Conservation (phyloP, 2,329 filamentous ascomycete species). For the Venturia nashicola region DNA sequence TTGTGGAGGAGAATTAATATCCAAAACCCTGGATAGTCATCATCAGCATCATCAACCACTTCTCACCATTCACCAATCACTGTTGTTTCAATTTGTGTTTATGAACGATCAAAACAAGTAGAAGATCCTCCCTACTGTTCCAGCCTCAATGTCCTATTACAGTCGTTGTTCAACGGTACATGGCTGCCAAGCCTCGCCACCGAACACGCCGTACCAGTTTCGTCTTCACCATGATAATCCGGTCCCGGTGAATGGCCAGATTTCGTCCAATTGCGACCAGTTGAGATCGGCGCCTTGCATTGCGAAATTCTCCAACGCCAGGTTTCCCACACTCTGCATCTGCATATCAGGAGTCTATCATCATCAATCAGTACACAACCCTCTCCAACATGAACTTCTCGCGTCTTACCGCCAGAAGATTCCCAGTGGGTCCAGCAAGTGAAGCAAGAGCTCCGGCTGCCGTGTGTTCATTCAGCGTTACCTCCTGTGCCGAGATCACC, state of each 20-base stretch:
- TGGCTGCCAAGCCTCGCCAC: too few relatives aligned
- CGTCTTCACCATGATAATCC: constrained; percentile 4
- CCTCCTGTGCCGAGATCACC: not conserved
- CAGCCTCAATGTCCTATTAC: too few relatives aligned
- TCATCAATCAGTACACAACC: not conserved
- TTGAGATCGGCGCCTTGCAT: not conserved
- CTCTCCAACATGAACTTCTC: not conserved
- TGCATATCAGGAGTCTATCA: not conserved
- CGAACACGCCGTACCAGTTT: not conserved
- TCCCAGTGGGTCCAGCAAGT: not conserved
- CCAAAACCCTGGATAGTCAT: too few relatives aligned
- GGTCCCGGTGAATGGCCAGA: not conserved
- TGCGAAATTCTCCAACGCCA: not conserved
- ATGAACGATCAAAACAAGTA: too few relatives aligned
- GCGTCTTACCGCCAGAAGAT: not conserved
- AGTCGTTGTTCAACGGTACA: too few relatives aligned
- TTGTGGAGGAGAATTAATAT: too few relatives aligned
- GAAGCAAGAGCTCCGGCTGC: constrained; percentile 3
- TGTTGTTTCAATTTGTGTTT: too few relatives aligned
- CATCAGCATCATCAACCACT: too few relatives aligned
- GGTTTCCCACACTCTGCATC: not conserved
- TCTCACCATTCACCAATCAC: too few relatives aligned
- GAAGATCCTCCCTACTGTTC: too few relatives aligned
- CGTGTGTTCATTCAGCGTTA: constrained; percentile 1
- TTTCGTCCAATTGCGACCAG: not conserved